phyloP scores from a whole-genome alignment of 805 yeast genomes.

The Lipomyces yamadae region DNA sequence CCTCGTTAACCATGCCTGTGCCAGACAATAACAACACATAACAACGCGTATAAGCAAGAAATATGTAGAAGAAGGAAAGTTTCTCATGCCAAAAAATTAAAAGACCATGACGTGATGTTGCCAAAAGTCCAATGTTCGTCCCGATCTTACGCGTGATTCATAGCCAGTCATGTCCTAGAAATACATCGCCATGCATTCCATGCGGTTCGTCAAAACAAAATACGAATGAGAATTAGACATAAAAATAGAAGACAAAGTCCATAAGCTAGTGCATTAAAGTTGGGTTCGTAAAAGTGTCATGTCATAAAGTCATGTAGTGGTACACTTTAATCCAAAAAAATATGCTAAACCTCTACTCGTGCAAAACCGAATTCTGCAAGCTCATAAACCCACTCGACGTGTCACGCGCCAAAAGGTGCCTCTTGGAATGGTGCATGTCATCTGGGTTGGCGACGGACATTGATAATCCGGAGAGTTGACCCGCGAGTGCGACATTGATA shows the following conservation, averaged over 20 bases:
- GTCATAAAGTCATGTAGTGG: not conserved
- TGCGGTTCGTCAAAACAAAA: not conserved
- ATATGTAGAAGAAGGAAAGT: not conserved
- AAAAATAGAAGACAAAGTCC: not conserved
- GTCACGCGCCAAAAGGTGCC: not conserved
- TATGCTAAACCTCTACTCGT: not conserved
- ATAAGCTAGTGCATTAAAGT: not conserved
- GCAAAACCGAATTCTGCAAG: not conserved
- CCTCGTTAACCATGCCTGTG: not conserved
- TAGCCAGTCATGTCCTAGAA: constrained; percentile 1
- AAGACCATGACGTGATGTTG: not conserved
- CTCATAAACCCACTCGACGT: not conserved
- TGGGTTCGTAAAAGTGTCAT: not conserved
- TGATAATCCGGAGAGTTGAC: constrained; percentile 1
- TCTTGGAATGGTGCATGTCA: constrained; percentile 3
- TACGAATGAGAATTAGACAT: not conserved
- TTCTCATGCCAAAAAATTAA: not conserved
- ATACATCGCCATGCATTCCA: not conserved
- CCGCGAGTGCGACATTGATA: constrained; percentile 1
- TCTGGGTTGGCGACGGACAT: not conserved
- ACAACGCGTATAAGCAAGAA: not conserved
- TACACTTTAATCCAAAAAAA: not conserved
- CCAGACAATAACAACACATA: constrained; percentile 1
- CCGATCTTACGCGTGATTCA: not conserved
- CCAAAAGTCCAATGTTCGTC: not conserved